phyloP scores from a whole-genome alignment of 1,284 basidiomycete genomes.

The Anthracocystis walkeri region DNA sequence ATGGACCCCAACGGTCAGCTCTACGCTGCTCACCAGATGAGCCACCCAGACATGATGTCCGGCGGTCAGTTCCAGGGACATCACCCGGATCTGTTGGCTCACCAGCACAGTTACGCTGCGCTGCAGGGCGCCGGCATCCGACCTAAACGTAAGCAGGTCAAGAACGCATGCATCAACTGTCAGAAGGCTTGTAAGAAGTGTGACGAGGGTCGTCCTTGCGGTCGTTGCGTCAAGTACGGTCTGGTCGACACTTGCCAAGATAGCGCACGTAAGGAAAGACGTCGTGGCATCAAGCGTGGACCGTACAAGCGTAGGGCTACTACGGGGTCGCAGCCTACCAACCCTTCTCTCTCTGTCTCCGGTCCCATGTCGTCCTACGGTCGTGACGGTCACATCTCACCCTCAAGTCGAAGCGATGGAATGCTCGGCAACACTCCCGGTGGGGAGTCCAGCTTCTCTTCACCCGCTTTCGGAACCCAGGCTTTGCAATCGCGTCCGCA shows the following conservation, averaged over 20 bases:
- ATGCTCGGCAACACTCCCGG: slow-evolving; percentile 39
- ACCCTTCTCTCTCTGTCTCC: slow-evolving; percentile 28
- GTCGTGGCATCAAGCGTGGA: slow-evolving; percentile 85
- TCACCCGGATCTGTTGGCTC: slow-evolving; percentile 30
- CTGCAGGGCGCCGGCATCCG: slow-evolving; percentile 44
- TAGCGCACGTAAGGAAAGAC: slow-evolving; percentile 84
- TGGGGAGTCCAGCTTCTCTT: slow-evolving; percentile 42
- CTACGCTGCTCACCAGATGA: slow-evolving; percentile 50
- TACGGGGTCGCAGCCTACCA: slow-evolving; percentile 51
- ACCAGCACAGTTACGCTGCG: slow-evolving; percentile 37
- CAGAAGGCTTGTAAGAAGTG: slow-evolving; percentile 92
- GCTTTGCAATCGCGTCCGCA: slow-evolving; percentile 31
- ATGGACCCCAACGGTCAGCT: slow-evolving; percentile 47
- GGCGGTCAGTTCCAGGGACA: slow-evolving; percentile 38
- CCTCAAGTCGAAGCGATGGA: slow-evolving; percentile 40
- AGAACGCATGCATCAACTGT: slow-evolving; percentile 88
- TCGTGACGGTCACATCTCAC: slow-evolving; percentile 39
- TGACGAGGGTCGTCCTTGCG: slow-evolving; percentile 85
- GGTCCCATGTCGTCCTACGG: slow-evolving; percentile 30
- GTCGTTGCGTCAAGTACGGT: slow-evolving; percentile 86
- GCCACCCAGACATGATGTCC: slow-evolving; percentile 45
- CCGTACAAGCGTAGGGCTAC: slow-evolving; percentile 81
- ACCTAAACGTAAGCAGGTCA: slow-evolving; percentile 83
- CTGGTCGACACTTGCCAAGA: slow-evolving; percentile 82
- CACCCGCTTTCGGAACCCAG: slow-evolving; percentile 43